Base-by-base conservation (phyloP, 306 rosid species). In the Astragalus membranaceus region DNA sequence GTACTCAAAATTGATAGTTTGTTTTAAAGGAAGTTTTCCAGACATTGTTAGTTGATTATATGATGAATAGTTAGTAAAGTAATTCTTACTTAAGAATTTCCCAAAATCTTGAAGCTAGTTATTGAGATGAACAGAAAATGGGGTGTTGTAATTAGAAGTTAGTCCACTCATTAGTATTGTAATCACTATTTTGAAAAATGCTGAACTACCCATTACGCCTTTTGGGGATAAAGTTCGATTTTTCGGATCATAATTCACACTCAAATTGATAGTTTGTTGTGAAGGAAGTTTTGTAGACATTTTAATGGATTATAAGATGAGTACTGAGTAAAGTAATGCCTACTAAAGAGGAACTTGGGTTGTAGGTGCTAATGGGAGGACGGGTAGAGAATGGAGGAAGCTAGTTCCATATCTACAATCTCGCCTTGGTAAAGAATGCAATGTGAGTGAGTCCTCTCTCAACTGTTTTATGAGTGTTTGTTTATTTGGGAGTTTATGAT, bases 351-450 rank as follows among this genome's bases (percentile, higher is more conserved):
- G 12, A 50, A 10, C 53, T 70, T 66, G 88, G 73, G 48, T 67
- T 75, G 78, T 82, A 94, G 97, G 97, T 73, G 96, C 95, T 46
- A 94, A 94, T 87, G 99, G 99, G 30, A 83, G 85, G 70, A 87
- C 99, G 0, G 88, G 85, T 43, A 84, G 81, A 67, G 91, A 94
- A 76, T 94, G 99, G 99, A 88, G 90, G 83, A 89, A 86, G 84
- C 77, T 94, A 69, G 85, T 94, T 78, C 99, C 99, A 0, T 85
- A 83, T 82, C 79, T 94, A 41, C 80, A 82, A 75, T 88, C 92
- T 75, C 96, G 99, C 71, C 89, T 94, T 59, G 83, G 82, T 73
- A 74, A 78, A 70, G 88, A 91, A 39, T 91, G 80, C 74, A 88
- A 91, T 75, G 97, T 94, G 80, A 79, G 90, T 54, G 52, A 62